These are phyloP conservation scores for Pontederia crassipes DNA, from an alignment of 176 grass and related monocot species.

Conservation along the genomic window DNA sequence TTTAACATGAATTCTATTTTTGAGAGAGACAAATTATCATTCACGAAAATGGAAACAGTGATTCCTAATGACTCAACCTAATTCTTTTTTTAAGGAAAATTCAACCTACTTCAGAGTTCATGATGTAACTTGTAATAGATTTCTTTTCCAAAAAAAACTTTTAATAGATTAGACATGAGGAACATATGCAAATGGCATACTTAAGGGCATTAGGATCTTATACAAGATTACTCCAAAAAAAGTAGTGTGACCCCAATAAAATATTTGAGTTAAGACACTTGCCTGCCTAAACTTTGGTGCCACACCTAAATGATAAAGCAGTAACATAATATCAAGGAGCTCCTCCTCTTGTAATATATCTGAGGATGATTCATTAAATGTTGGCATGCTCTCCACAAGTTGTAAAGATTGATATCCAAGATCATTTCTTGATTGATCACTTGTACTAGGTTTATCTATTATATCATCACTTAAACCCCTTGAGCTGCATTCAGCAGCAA, in stretches of 20 bases:
- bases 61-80: too few species aligned
- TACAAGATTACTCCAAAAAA: neutral
- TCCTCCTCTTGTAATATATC: conserved; percentile 66
- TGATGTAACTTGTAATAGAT: too few species aligned
- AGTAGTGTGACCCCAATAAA: neutral
- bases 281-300: conserved; percentile 77
- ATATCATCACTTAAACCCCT: conserved; percentile 59
- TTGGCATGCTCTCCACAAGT: conserved; percentile 26
- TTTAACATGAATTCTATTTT: too few species aligned
- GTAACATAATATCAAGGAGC: conserved; percentile 64
- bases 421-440: conserved; percentile 41
- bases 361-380: conserved; percentile 31
- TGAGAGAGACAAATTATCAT: too few species aligned
- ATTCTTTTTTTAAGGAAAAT: too few species aligned
- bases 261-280: conserved; percentile 28
- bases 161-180: too few species aligned
- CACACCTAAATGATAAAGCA: conserved; percentile 73
- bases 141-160: too few species aligned
- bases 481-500: conserved; percentile 45
- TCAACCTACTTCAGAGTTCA: too few species aligned
- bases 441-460: conserved; percentile 56
- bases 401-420: conserved; percentile 51
- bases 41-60: too few species aligned
- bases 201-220: too few species aligned
- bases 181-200: too few species aligned